A percentile compares a stretch with the other conserved stretches of the same genome.
Conservation (phyloP, 2,329 filamentous ascomycete genomes). For the Aspergillus tanneri region DNA sequence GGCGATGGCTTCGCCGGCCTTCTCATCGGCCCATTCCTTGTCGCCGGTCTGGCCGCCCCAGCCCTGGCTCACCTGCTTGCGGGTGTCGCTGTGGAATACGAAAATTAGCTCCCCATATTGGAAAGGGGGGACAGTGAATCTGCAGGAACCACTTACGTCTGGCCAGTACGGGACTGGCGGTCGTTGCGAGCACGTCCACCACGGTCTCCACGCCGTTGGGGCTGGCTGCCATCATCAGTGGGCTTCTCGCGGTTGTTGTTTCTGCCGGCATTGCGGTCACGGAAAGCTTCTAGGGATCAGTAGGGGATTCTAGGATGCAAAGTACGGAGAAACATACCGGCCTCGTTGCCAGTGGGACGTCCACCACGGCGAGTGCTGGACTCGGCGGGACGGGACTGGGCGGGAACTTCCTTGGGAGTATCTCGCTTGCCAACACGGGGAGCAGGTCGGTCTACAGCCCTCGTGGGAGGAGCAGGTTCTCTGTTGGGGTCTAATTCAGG, state of each 20-base stretch:
- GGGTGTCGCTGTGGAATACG: constrained; percentile 38
- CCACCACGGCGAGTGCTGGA: constrained; percentile 48
- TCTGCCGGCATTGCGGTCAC: constrained; percentile 78
- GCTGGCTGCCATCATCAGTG: constrained; percentile 64
- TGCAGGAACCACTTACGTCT: constrained; percentile 51
- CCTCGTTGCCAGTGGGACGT: constrained; percentile 72
- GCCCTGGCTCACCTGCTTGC: constrained; percentile 66
- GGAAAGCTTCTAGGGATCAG: constrained; percentile 65
- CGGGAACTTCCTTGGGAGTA: constrained; percentile 70
- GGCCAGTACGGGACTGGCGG: constrained; percentile 61
- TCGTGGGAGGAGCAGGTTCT: constrained; percentile 73
- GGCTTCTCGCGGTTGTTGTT: constrained; percentile 79
- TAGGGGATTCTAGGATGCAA: too few relatives aligned
- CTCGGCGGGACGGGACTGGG: constrained; percentile 36
- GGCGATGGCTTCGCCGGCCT: constrained; percentile 85
- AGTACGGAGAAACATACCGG: constrained; percentile 69
- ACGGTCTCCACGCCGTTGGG: constrained; percentile 58
- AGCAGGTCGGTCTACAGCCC: constrained; percentile 81
- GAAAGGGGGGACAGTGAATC: background rate
- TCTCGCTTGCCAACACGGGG: constrained; percentile 83
- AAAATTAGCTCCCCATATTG: background rate
- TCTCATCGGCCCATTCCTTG: constrained; percentile 86
- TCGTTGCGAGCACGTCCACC: constrained; percentile 56
- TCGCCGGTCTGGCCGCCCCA: constrained; percentile 84
- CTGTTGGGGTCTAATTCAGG: constrained; percentile 71